Conservation (phyloP, 345 rosid species). For the Tarenaya hassleriana region DNA sequence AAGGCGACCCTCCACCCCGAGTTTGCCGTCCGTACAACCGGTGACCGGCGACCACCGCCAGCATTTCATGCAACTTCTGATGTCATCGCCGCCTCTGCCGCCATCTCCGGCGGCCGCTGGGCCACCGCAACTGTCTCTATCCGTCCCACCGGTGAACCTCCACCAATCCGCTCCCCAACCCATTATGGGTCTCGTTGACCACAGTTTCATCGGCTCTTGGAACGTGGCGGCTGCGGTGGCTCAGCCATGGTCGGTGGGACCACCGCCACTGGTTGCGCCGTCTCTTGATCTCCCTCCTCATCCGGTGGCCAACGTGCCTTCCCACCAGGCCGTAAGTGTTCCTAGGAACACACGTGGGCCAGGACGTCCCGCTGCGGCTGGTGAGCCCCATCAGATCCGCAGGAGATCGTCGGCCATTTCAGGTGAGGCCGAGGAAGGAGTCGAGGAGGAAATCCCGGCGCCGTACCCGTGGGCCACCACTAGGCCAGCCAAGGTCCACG, state of each 20-base stretch:
- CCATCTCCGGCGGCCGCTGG: too few relatives aligned
- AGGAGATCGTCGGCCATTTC: background rate
- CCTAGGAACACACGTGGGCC: background rate
- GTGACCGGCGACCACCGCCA: too few relatives aligned
- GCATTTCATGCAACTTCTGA: too few relatives aligned
- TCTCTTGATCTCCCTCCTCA: too few relatives aligned
- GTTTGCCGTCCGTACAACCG: too few relatives aligned
- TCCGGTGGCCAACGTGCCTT: background rate
- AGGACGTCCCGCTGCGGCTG: background rate
- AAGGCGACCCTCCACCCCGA: too few relatives aligned
- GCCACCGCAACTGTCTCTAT: too few relatives aligned
- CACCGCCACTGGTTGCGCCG: too few relatives aligned
- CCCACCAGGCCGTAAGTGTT: background rate
- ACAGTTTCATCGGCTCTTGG: background rate
- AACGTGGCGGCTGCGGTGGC: background rate
- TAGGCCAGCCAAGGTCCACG: conserved; percentile 38
- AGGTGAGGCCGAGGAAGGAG: background rate
- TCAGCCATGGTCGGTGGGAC: background rate
- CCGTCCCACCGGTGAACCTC: too few relatives aligned
- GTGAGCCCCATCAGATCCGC: conserved; percentile 12
- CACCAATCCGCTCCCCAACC: too few relatives aligned
- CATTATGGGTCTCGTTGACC: too few relatives aligned
- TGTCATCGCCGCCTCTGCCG: too few relatives aligned
- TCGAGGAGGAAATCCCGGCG: conserved; percentile 1
- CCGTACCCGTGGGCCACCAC: conserved; percentile 59